These are phyloP conservation scores for Metschnikowia sp. DNA, from an alignment of 805 yeast species.

Conservation along the genomic window DNA sequence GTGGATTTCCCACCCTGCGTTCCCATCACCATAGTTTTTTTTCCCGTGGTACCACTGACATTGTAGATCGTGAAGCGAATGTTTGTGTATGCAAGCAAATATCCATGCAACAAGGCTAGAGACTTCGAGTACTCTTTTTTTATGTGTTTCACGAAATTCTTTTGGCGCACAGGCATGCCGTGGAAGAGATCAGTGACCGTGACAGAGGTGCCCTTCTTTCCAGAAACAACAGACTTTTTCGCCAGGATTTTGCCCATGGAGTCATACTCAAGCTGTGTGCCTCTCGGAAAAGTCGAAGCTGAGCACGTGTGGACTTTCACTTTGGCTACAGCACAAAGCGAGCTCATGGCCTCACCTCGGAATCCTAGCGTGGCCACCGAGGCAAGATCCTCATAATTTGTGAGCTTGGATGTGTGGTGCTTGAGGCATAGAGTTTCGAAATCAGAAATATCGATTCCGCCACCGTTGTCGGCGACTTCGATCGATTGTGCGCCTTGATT, in stretches of 20 bases:
- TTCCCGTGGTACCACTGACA: slow-evolving; percentile 34
- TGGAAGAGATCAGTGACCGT: slow-evolving; percentile 57
- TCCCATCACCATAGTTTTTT: slow-evolving; percentile 52
- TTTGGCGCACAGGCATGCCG: slow-evolving; percentile 76
- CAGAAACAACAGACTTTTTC: slow-evolving; percentile 36
- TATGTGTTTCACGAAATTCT: slow-evolving; percentile 62
- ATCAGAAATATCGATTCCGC: slow-evolving; percentile 55
- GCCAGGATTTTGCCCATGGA: slow-evolving; percentile 47
- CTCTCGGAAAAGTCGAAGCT: slow-evolving; percentile 48
- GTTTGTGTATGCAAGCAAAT: slow-evolving; percentile 57
- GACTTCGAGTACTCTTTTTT: slow-evolving; percentile 73
- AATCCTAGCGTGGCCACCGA: slow-evolving; percentile 61
- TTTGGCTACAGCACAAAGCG: slow-evolving; percentile 54
- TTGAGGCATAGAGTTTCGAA: slow-evolving; percentile 53
- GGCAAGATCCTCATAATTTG: slow-evolving; percentile 51
- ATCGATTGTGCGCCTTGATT: slow-evolving; percentile 73
- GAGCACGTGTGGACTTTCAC: slow-evolving; percentile 52
- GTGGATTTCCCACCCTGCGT: slow-evolving; percentile 51
- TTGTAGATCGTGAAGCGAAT: slow-evolving; percentile 63
- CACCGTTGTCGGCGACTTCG: slow-evolving; percentile 67
- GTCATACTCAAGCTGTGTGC: slow-evolving; percentile 53
- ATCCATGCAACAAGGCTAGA: slow-evolving; percentile 59
- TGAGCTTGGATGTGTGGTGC: slow-evolving; percentile 66
- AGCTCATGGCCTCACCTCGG: slow-evolving; percentile 78
- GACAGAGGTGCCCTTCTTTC: slow-evolving; percentile 70